Base-by-base conservation (phyloP, 768 basidiomycete species). In the Rhizopogon vulgaris region DNA sequence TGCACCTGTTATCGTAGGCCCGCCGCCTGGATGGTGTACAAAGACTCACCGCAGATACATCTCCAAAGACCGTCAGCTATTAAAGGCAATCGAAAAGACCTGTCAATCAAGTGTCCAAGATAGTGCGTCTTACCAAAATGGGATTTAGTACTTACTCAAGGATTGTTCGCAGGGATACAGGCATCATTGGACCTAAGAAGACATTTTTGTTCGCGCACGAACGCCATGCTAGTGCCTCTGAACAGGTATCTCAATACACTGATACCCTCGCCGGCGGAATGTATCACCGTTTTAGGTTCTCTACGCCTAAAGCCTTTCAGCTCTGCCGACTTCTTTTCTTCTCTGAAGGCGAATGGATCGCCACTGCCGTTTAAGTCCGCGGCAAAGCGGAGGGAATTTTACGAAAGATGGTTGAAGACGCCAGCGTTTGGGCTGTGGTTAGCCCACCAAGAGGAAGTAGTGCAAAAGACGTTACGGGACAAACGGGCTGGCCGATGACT, bases 241-340 rank as follows among this genome's bases (percentile, higher is more conserved):
- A 85, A 94, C 59, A 82, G 94, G 57, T 97, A 97, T 73, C 83
- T 97, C 38, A 87, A 89, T 54, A 85, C 86, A 1, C 78, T 94
- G 43, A 90, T 94, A 65, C 90, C 90, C 52, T 77, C 82, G 17
- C 85, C 82, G 6, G 68, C 73, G 7, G 82, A 77, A 30, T 60
- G 71, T 14, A 58, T 64, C 42, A 51, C 56, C 2, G 57, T 59
- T 12, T 52, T 64, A 36, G 58, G 63, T 48, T 56, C 59, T 6
- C 69, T 74, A 24, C 75, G 82, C 10, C 72, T 90, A 41, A 87
- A 82, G 57, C 77, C 87, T 2, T 94, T 93, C 66, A 87, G 78
- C 61, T 69, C 78, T 37, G 68, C 70, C 1, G 77, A 81, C 49
- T 93, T 93, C 65, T 75, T 94, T 48, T 75, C 78, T 17, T 90